These are phyloP conservation scores for Salvia sclarea DNA, from an alignment of 305 asterid species.

Conservation along the genomic window DNA sequence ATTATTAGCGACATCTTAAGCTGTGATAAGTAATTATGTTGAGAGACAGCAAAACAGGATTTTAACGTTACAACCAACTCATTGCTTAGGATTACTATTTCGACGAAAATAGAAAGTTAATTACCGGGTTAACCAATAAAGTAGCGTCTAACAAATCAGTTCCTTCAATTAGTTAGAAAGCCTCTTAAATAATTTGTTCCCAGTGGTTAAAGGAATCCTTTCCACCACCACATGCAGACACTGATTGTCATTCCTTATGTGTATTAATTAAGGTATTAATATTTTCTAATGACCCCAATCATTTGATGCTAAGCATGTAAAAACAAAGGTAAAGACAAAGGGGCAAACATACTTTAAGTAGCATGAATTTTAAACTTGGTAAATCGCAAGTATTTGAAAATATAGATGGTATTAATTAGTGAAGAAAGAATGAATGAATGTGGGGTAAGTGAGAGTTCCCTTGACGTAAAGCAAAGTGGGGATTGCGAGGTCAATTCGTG, in stretches of 20 bases:
- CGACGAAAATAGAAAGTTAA: not conserved
- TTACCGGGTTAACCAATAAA: slow-evolving; percentile 5
- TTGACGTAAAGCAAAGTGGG: slow-evolving; percentile 32
- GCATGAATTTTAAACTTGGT: not conserved
- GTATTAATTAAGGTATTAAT: not conserved
- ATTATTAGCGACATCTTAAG: not conserved
- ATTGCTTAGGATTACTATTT: not conserved
- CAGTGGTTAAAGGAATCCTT: slow-evolving; percentile 30
- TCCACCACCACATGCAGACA: slow-evolving; percentile 31
- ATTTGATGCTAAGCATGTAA: slow-evolving; percentile 32
- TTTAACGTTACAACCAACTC: slow-evolving; percentile 19
- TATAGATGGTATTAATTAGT: no score
- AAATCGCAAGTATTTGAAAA: not conserved
- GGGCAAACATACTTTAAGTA: slow-evolving; percentile 1
- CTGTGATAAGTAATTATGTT: not conserved
- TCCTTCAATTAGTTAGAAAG: not conserved
- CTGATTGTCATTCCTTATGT: slow-evolving; percentile 21
- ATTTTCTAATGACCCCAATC: slow-evolving; percentile 36
- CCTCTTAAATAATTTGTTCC: slow-evolving; percentile 31
- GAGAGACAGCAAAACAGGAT: slow-evolving; percentile 20
- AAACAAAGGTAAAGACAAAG: slow-evolving; percentile 24
- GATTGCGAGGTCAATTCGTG: slow-evolving; percentile 29
- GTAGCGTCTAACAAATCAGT: not conserved
- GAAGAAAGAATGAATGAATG: no score
- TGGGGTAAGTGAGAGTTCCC: slow-evolving; percentile 24